Conservation (phyloP, 257 asterid species). For the Solanum arcanum region DNA sequence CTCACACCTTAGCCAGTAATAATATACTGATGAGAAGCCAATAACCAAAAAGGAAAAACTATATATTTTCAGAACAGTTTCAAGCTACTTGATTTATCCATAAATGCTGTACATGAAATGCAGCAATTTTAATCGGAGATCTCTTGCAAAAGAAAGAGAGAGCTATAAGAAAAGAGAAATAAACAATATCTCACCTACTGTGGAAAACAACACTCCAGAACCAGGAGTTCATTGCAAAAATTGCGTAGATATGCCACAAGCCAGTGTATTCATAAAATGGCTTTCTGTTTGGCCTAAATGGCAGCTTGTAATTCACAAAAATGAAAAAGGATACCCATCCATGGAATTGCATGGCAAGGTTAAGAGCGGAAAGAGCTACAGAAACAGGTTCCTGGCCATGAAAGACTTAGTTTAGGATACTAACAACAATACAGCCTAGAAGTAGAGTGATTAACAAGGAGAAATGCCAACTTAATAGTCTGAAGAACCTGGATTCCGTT, state of each 20-base stretch:
- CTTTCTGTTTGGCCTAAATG: conserved; percentile 47
- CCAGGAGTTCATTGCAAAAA: conserved; percentile 70
- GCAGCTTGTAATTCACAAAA: conserved; percentile 72
- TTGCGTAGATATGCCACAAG: conserved; percentile 67
- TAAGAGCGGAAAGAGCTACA: conserved; percentile 76
- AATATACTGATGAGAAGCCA: background rate
- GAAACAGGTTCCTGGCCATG: conserved; percentile 79
- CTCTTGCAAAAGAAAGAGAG: background rate
- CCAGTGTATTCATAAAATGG: conserved; percentile 78
- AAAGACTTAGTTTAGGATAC: background rate
- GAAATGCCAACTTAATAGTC: background rate
- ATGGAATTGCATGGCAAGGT: conserved; percentile 83
- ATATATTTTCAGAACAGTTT: background rate
- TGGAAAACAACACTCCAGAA: conserved; percentile 84
- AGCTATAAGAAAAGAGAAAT: background rate
- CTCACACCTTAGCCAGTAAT: background rate
- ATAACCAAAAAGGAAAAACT: background rate
- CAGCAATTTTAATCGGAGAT: background rate
- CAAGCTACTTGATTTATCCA: background rate
- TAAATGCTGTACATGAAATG: background rate
- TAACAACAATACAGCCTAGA: background rate
- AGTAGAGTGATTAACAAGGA: background rate
- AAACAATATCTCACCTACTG: conserved; percentile 44
- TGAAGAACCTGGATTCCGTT: conserved; percentile 68
- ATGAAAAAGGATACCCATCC: conserved; percentile 89